These are phyloP conservation scores for Mercurialis annua DNA, from an alignment of 345 rosid genomes.

Conservation along the genomic window DNA sequence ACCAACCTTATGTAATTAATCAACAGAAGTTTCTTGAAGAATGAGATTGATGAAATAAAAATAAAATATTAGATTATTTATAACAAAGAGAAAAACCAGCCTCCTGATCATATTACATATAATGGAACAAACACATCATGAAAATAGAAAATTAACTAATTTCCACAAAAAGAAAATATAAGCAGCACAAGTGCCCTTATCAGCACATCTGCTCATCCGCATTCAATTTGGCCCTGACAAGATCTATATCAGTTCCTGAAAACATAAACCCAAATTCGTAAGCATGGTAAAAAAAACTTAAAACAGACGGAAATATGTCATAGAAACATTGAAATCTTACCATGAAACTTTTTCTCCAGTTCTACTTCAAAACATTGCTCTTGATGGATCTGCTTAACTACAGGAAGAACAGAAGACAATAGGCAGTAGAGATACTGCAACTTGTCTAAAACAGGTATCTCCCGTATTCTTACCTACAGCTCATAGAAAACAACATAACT, in stretches of 20 bases:
- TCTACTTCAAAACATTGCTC: conserved; percentile 85
- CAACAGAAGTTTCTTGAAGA: neutral
- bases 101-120: neutral
- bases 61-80: neutral
- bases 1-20: neutral
- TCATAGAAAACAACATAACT: conserved; percentile 16
- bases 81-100: neutral
- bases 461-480: conserved; percentile 70
- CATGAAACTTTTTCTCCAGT: conserved; percentile 72
- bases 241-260: conserved; percentile 78
- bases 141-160: too few relatives aligned
- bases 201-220: conserved; percentile 99
- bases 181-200: conserved; percentile 37
- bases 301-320: conserved; percentile 10
- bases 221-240: conserved; percentile 72
- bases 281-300: neutral
- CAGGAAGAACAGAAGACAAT: conserved; percentile 83
- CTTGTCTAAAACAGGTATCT: conserved; percentile 77
- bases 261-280: conserved; percentile 7
- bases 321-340: conserved; percentile 35
- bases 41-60: neutral
- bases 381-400: conserved; percentile 77
- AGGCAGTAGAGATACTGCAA: conserved; percentile 74
- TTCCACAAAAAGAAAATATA: conserved; percentile 2
- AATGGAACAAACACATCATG: neutral